Conservation (phyloP, 768 basidiomycete species). For the Rubroboletus satanas region DNA sequence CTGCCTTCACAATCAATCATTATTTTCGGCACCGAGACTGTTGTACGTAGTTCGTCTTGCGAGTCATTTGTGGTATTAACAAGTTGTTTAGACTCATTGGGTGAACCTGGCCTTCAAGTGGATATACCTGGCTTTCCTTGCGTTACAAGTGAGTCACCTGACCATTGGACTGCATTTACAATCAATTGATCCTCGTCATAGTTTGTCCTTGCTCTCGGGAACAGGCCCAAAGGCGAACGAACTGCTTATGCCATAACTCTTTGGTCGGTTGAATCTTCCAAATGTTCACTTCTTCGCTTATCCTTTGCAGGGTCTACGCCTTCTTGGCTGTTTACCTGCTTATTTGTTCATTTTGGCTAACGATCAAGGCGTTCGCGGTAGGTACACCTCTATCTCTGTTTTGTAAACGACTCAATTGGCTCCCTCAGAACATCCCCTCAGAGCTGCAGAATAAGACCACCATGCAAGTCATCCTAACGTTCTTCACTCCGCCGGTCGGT, state of each 20-base stretch:
- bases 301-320: constrained; percentile 68
- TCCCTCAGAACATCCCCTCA: constrained; percentile 48
- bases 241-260: constrained; percentile 65
- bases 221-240: constrained; percentile 87
- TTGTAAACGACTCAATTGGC: background rate
- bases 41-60: constrained; percentile 48
- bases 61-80: background rate
- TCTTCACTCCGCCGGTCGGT: constrained; percentile 76
- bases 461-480: constrained; percentile 48
- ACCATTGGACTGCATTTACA: background rate
- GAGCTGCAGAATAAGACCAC: constrained; percentile 47
- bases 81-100: constrained; percentile 66
- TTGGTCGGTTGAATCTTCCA: constrained; percentile 43
- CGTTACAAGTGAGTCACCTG: constrained; percentile 52
- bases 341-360: constrained; percentile 83
- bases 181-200: constrained; percentile 14
- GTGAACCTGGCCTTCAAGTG: constrained; percentile 79
- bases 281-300: constrained; percentile 4
- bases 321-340: constrained; percentile 80
- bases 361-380: constrained; percentile 73
- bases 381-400: constrained; percentile 14
- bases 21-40: constrained; percentile 66
- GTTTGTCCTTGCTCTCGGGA: constrained; percentile 73
- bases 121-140: constrained; percentile 83
- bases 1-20: constrained; percentile 51